phyloP scores from a whole-genome alignment of 768 basidiomycete genomes.

The Lactarius indigo region DNA sequence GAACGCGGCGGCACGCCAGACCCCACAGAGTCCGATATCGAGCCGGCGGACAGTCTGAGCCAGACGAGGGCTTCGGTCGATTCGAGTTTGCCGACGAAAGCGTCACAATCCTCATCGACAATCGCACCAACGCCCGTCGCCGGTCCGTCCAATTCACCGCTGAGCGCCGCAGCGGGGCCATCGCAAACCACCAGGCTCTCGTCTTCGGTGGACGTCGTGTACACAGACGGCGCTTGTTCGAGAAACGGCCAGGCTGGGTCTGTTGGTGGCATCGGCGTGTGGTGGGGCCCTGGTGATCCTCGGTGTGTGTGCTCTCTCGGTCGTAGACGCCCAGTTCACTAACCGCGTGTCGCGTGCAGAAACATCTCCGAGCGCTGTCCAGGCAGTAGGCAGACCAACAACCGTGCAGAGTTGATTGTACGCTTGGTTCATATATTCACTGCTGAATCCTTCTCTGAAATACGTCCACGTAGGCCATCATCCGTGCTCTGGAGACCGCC shows the following conservation, averaged over 20 bases:
- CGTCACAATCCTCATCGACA: not conserved
- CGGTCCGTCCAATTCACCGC: not conserved
- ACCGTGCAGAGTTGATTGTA: slow-evolving; percentile 85
- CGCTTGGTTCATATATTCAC: slow-evolving; percentile 28
- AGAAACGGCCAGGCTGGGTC: slow-evolving; percentile 70
- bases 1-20: not conserved
- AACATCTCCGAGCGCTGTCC: slow-evolving; percentile 82
- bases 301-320: slow-evolving; percentile 41
- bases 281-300: slow-evolving; percentile 71
- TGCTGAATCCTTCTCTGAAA: not conserved
- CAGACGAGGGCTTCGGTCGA: not conserved
- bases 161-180: not conserved
- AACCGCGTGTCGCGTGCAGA: slow-evolving; percentile 37
- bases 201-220: slow-evolving; percentile 52
- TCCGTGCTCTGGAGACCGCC: slow-evolving; percentile 73
- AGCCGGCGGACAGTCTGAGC: not conserved
- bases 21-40: not conserved
- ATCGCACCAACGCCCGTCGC: not conserved
- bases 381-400: slow-evolving; percentile 74
- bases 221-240: slow-evolving; percentile 84
- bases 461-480: slow-evolving; percentile 61
- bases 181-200: slow-evolving; percentile 18
- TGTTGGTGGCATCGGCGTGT: slow-evolving; percentile 83
- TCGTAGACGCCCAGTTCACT: not conserved
- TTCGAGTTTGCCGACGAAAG: too few species aligned